Base-by-base conservation (phyloP, 2,329 filamentous ascomycete species). In the Claviceps cyperi region DNA sequence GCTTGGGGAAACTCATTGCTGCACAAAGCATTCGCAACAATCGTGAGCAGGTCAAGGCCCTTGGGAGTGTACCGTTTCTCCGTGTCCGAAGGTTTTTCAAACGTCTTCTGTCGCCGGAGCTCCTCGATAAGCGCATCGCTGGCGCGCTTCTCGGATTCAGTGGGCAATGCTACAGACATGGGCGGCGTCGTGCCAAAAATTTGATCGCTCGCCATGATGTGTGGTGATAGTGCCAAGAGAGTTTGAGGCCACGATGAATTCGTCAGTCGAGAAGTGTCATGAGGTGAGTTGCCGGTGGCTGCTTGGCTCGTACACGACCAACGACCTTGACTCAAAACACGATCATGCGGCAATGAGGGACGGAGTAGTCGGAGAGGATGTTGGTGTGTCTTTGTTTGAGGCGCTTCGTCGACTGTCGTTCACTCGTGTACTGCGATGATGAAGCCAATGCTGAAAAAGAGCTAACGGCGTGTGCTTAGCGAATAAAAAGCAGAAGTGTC, bases 101-200 rank as follows among this genome's bases (percentile, higher is more conserved):
- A 98, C 48, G 92, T 95, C 68, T 94, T 91, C 68, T 96, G 86
- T 40, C 75, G 75, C 64, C 88, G 88, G 53, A 98, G 71, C 67
- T 96, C 90, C 50, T 86, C 80, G 51, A 95, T 77, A 43, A 98
- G 77, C 50, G 82, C 75, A 57, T 88, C 82, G 59, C 87, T 94
- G 47, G 84, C 78, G 55, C 83, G 76, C 51, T 84, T 78, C 65
- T 98, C 91, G 38, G 77, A 71, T 50, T 84, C 77, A 1, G 84
- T 92, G 4, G 92, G 92, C 22, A 89, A 74, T 21, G 75, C 73
- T 13, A 75, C 76, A 19, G 89, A 94, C 38, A 98, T 86, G 45
- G 92, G 84, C 58, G 83, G 83, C 52, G 89, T 96, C 45, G 94
- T 78, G 61, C 91, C 91, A 53, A 57, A 69, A 56, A 60, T 60